Conservation (phyloP, 306 rosid species). For the Alnus rubra region DNA sequence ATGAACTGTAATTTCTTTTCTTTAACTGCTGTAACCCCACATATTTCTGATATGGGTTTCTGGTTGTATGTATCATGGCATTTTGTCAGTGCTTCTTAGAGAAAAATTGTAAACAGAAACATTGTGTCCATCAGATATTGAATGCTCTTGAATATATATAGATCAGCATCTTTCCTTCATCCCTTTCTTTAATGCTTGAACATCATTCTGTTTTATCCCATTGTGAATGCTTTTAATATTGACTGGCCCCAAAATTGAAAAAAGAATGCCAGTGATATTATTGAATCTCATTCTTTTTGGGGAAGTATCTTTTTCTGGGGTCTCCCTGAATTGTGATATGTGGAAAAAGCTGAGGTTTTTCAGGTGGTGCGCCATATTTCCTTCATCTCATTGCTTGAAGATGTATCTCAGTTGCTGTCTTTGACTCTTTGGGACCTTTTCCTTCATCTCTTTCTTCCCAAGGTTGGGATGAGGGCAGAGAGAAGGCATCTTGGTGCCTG, state of each 20-base stretch:
- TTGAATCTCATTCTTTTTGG: not conserved
- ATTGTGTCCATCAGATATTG: constrained; percentile 28
- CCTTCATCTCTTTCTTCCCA: not conserved
- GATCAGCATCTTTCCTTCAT: constrained; percentile 14
- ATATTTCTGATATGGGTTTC: constrained; percentile 37
- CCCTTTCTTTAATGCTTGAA: not conserved
- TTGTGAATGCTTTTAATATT: not conserved
- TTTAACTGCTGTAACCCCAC: constrained; percentile 40
- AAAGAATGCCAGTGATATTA: not conserved
- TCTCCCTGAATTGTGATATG: not conserved
- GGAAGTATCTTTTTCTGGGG: not conserved
- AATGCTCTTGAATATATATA: constrained; percentile 41
- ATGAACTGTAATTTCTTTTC: constrained; percentile 23
- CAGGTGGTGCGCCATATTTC: not conserved
- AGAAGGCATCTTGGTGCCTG: not conserved
- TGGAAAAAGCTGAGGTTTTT: not conserved
- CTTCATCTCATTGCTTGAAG: not conserved
- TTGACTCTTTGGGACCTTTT: not conserved
- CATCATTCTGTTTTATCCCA: not conserved
- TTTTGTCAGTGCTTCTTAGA: constrained; percentile 35
- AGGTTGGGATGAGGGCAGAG: constrained; percentile 4
- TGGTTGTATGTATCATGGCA: constrained; percentile 42
- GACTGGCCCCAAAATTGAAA: not conserved
- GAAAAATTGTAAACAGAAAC: constrained; percentile 24
- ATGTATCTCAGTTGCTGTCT: no score